Percentiles rank a stretch among this genome's conserved stretches.
Evolutionary conservation across 169 alveolate species (phyloP).

Genomic region (Eimeria mitis): DNA sequence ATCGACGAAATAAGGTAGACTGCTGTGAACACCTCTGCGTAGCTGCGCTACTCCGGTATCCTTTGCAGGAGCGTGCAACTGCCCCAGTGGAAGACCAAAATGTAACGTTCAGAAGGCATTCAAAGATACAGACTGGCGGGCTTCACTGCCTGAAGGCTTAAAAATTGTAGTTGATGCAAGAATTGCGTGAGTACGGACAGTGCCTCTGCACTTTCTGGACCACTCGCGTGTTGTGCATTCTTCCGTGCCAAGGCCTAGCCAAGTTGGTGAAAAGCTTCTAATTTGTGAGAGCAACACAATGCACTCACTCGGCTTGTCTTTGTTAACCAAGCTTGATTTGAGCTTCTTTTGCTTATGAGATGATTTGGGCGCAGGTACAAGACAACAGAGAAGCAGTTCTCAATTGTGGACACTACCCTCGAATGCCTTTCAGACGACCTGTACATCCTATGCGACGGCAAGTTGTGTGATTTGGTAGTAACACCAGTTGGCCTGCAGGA

Average conservation of each 20-base stretch:
- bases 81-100: slow-evolving; percentile 5
- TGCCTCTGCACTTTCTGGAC: neutral
- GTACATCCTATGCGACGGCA: slow-evolving; percentile 61
- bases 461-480: neutral
- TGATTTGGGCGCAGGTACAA: slow-evolving; percentile 45
- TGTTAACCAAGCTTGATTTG: neutral
- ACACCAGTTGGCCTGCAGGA: neutral
- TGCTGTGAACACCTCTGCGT: neutral
- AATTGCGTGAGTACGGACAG: slow-evolving; percentile 2
- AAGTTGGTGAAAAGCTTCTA: neutral
- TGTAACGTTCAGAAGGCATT: slow-evolving; percentile 15
- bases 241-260: neutral
- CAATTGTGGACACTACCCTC: neutral
- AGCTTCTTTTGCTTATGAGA: neutral
- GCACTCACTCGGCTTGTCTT: neutral
- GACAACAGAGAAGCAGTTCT: neutral
- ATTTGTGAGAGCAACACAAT: neutral
- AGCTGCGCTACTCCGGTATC: neutral
- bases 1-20: neutral
- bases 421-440: neutral
- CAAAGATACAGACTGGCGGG: neutral
- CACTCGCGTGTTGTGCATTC: neutral
- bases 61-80: slow-evolving; percentile 39
- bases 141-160: slow-evolving; percentile 6
- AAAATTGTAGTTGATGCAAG: neutral